Evolutionary conservation across 768 basidiomycete species (phyloP).

Genomic region (Tylopilus subfusipes): DNA sequence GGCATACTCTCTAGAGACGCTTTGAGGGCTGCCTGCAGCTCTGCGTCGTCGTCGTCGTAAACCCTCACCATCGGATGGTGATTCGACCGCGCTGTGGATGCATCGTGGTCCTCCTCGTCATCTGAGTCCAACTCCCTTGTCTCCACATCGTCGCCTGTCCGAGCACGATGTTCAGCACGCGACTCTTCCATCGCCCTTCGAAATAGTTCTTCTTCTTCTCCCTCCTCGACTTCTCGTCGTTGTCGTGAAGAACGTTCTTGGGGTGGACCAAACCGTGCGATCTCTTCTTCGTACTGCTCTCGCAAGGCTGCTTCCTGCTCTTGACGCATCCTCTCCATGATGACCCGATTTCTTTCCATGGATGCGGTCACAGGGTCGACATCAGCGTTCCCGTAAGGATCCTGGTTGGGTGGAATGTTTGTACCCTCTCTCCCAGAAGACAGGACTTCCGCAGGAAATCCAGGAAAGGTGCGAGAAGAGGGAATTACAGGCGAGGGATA

Average conservation of each 20-base stretch:
- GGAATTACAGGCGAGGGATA: conserved; percentile 25
- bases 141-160: conserved; percentile 19
- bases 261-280: conserved; percentile 20
- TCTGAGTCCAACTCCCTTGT: conserved; percentile 16
- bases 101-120: conserved; percentile 21
- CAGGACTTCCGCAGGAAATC: conserved; percentile 14
- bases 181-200: conserved; percentile 40
- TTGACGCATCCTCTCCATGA: conserved; percentile 60
- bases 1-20: conserved; percentile 74
- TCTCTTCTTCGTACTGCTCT: conserved; percentile 51
- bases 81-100: background rate
- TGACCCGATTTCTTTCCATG: conserved; percentile 56
- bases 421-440: conserved; percentile 15
- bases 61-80: conserved; percentile 37
- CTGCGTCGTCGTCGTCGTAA: conserved; percentile 85
- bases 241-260: conserved; percentile 8
- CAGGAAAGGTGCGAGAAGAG: conserved; percentile 27
- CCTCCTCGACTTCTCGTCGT: conserved; percentile 19
- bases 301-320: conserved; percentile 66
- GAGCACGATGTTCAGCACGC: conserved; percentile 17
- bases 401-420: conserved; percentile 29
- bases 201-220: conserved; percentile 60
- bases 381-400: conserved; percentile 29
- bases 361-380: conserved; percentile 63
- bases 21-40: conserved; percentile 81